Conservation (phyloP, 2,329 filamentous ascomycete genomes). For the Cercospora zeae-maydis region DNA sequence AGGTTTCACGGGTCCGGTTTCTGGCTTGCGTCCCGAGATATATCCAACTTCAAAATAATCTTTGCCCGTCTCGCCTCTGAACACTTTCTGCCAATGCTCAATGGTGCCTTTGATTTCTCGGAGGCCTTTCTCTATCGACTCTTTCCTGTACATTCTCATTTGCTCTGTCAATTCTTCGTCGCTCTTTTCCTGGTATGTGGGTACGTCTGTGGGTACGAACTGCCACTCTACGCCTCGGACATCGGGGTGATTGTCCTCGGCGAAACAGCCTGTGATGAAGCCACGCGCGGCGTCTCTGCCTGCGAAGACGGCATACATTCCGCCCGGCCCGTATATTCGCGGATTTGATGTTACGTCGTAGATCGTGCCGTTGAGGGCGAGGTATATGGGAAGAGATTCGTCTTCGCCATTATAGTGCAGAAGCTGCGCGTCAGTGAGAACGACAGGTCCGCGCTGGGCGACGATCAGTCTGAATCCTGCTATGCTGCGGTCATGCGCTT, state of each 20-base stretch:
- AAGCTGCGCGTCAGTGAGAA: slow-evolving; percentile 73
- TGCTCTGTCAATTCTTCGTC: slow-evolving; percentile 27
- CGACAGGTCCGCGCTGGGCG: slow-evolving; percentile 54
- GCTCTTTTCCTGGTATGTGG: slow-evolving; percentile 28
- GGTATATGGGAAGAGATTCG: slow-evolving; percentile 72
- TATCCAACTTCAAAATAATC: slow-evolving; percentile 80
- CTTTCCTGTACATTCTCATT: slow-evolving; percentile 45
- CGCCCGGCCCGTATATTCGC: slow-evolving; percentile 61
- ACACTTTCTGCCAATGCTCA: slow-evolving; percentile 80
- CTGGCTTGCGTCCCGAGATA: slow-evolving; percentile 64
- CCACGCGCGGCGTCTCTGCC: slow-evolving; percentile 82
- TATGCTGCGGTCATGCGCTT: not conserved
- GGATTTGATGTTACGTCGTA: slow-evolving; percentile 72
- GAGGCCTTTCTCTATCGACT: slow-evolving; percentile 63
- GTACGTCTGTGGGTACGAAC: slow-evolving; percentile 62
- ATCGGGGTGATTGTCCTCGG: slow-evolving; percentile 78
- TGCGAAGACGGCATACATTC: slow-evolving; percentile 81
- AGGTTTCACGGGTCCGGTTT: slow-evolving; percentile 44
- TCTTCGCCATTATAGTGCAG: slow-evolving; percentile 73
- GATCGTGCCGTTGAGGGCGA: slow-evolving; percentile 83
- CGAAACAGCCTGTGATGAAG: slow-evolving; percentile 91
- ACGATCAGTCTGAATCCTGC: not conserved
- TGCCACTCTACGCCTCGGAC: slow-evolving; percentile 83
- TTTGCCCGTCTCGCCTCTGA: slow-evolving; percentile 58
- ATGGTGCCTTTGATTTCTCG: slow-evolving; percentile 64